A percentile compares a stretch with the other conserved stretches of the same genome.
phyloP scores from a whole-genome alignment of 1,284 basidiomycete species.

The Baeospora myosura region DNA sequence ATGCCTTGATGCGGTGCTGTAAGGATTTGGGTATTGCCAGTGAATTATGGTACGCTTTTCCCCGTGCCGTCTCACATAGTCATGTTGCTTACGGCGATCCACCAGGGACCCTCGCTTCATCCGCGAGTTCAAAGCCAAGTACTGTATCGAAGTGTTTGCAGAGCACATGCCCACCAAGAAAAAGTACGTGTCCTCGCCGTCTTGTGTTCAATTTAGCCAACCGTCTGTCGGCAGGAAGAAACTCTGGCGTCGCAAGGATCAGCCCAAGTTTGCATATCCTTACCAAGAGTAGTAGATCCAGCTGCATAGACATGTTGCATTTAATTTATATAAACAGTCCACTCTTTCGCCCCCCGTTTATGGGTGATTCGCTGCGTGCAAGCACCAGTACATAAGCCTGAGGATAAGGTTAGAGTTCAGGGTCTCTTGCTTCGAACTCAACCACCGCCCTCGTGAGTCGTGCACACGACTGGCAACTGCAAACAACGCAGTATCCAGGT shows the following conservation, averaged over 20 bases:
- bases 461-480: too few relatives aligned
- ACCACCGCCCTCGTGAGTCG: too few relatives aligned
- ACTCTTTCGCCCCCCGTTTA: too few relatives aligned
- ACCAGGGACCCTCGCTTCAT: constrained; percentile 92
- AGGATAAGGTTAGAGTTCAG: too few relatives aligned
- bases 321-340: too few relatives aligned
- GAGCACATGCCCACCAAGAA: constrained; percentile 75
- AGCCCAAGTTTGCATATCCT: constrained; percentile 80
- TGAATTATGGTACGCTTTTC: constrained; percentile 76
- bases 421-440: too few relatives aligned
- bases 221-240: constrained; percentile 56
- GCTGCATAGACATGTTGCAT: too few relatives aligned
- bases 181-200: constrained; percentile 54
- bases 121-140: constrained; percentile 81
- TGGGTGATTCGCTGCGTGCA: too few relatives aligned
- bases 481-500: too few relatives aligned
- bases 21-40: constrained; percentile 96
- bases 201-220: not conserved
- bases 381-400: too few relatives aligned
- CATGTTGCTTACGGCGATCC: not conserved
- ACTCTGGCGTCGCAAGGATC: constrained; percentile 84
- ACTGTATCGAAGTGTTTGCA: constrained; percentile 83
- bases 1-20: constrained; percentile 96
- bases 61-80: not conserved
- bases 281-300: too few relatives aligned